These are phyloP conservation scores for Echites panduratus DNA, from an alignment of 257 asterid species.

Conservation along the genomic window DNA sequence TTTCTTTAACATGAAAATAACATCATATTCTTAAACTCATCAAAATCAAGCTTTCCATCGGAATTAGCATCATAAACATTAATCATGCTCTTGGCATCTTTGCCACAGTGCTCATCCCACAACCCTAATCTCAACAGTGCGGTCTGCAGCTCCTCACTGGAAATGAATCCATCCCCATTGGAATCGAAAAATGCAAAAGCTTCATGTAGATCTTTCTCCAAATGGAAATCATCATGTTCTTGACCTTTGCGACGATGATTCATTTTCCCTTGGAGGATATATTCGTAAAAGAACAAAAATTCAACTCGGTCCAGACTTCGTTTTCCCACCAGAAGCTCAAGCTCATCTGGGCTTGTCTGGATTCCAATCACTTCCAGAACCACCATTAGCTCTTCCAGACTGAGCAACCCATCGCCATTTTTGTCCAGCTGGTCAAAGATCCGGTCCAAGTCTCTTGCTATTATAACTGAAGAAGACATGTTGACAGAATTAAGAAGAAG, in stretches of 20 bases:
- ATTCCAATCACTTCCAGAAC: constrained; percentile 36
- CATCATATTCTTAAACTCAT: constrained; percentile 78
- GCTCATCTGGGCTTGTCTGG: constrained; percentile 41
- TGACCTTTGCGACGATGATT: background rate
- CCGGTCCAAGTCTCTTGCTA: constrained; percentile 31
- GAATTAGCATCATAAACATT: constrained; percentile 46
- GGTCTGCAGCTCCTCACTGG: constrained; percentile 45
- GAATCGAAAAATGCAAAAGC: constrained; percentile 54
- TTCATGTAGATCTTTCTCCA: constrained; percentile 38
- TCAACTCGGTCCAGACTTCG: constrained; percentile 33
- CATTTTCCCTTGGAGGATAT: constrained; percentile 21
- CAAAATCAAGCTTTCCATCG: constrained; percentile 63
- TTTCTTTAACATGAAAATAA: background rate
- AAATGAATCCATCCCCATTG: constrained; percentile 55
- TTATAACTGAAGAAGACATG: background rate
- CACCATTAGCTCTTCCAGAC: constrained; percentile 39
- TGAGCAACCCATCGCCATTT: constrained; percentile 37
- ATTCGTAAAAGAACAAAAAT: constrained; percentile 42
- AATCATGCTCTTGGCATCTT: constrained; percentile 54
- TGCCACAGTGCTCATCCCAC: constrained; percentile 29
- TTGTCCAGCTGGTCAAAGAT: constrained; percentile 56
- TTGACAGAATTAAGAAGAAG: background rate
- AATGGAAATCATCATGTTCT: background rate
- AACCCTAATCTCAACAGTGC: constrained; percentile 45
- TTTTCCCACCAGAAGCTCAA: constrained; percentile 40